Base-by-base conservation (phyloP, 352 stramenopile genomes). In the Phytophthora constricta region DNA sequence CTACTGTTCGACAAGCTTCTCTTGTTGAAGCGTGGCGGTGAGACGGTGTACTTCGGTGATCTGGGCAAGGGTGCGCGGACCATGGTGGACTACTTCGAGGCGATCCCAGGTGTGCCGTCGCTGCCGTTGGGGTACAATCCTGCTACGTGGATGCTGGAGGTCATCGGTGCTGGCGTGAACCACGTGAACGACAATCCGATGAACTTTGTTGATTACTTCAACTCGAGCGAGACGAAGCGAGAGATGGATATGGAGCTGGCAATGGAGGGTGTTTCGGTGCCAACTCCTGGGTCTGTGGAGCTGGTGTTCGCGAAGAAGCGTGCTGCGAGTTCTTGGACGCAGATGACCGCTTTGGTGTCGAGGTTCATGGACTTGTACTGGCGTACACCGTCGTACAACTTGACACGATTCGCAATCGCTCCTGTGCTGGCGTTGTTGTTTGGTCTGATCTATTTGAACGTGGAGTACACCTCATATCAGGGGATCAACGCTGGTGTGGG, bases 71-170 rank as follows among this genome's bases (percentile, higher is more conserved):
- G 83, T 26, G 69, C 71, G 47, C 64, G 56, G 33, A 72, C 77
- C 3, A 62, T 90, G 39, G 43, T 90, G 33, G 58, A 75, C 13
- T 87, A 97, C 53, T 84, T 97, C 31, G 66, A 84, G 46, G 80
- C 84, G 28, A 87, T 96, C 49, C 79, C 91, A 19, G 78, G 77
- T 51, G 76, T 83, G 27, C 57, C 56, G 7, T 49, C 28, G 28
- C 84, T 97, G 49, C 67, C 74, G 3, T 50, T 47, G 37, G 76
- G 82, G 28, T 85, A 92, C 59, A 97, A 97, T 54, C 90, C 91
- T 19, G 88, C 89, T 14, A 95, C 91, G 17, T 97, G 87, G 87
- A 96, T 97, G 88, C 69, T 97, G n/a, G 80, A 86, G 50, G 63
- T 83, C 9, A 85, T 85, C 45, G 73, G 72, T 9, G 72, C 71